These are phyloP conservation scores for Epithemia pelagica DNA, from an alignment of 108 stramenopile species.

Conservation along the genomic window DNA sequence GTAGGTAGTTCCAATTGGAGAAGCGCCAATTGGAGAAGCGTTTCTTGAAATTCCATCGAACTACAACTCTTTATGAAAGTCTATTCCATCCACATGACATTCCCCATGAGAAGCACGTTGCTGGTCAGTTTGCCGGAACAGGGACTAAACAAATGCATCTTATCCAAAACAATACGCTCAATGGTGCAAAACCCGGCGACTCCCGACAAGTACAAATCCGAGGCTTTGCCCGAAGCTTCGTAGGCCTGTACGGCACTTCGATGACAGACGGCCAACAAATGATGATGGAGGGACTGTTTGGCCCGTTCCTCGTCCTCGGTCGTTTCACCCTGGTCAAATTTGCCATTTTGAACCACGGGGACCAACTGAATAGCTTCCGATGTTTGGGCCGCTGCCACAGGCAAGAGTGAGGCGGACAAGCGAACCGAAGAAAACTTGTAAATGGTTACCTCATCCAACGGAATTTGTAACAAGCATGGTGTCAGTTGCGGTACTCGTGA, in stretches of 20 bases:
- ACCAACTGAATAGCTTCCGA: conserved; percentile 71
- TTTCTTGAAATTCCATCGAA: too few relatives aligned
- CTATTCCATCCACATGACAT: conserved; percentile 84
- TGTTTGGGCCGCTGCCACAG: conserved; percentile 72
- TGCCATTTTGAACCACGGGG: conserved; percentile 8
- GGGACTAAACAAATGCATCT: conserved; percentile 65
- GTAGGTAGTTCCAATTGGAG: too few relatives aligned
- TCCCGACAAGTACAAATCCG: conserved; percentile 63
- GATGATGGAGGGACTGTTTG: conserved; percentile 39
- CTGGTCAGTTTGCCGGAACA: conserved; percentile 74
- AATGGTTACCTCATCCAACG: conserved; percentile 47
- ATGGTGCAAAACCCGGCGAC: conserved; percentile 81
- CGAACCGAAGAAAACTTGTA: conserved; percentile 66
- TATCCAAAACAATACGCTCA: conserved; percentile 63
- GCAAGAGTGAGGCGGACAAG: conserved; percentile 64
- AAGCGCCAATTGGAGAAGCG: too few relatives aligned
- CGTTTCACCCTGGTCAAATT: neutral
- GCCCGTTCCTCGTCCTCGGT: conserved; percentile 33
- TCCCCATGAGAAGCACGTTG: conserved; percentile 56
- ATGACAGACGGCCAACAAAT: conserved; percentile 78
- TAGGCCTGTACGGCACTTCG: conserved; percentile 63
- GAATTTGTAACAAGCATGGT: conserved; percentile 58
- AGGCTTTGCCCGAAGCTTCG: conserved; percentile 40
- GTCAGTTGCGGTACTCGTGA: conserved; percentile 58
- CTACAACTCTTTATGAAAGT: too few relatives aligned